Conservation (phyloP, 2,329 filamentous ascomycete species). For the Aspergillus aculeatus region DNA sequence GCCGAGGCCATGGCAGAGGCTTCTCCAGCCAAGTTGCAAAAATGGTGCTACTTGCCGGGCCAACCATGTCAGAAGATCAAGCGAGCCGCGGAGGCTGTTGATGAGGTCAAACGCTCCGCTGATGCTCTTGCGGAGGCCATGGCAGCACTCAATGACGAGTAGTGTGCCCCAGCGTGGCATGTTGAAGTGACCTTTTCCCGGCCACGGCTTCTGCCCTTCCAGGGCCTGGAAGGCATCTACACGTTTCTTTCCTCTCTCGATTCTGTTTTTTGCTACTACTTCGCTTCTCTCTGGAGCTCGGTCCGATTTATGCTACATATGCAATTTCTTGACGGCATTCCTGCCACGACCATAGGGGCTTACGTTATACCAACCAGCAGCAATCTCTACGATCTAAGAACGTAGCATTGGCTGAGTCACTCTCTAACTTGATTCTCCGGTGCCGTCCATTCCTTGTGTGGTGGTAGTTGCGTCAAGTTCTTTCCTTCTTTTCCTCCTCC, state of each 20-base stretch:
- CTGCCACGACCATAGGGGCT: not conserved
- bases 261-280: not conserved
- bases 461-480: not conserved
- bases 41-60: constrained; percentile 36
- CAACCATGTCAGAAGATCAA: constrained; percentile 57
- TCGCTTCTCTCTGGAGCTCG: not conserved
- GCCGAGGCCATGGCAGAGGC: constrained; percentile 31
- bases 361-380: not conserved
- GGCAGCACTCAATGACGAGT: constrained; percentile 28
- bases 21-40: constrained; percentile 24
- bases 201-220: not conserved
- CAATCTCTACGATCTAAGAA: not conserved
- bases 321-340: not conserved
- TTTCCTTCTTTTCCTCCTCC: not conserved
- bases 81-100: constrained; percentile 65
- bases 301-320: not conserved
- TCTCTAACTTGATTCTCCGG: not conserved
- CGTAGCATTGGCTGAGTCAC: not conserved
- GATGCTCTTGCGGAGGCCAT: constrained; percentile 34
- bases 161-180: not conserved
- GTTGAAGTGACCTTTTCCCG: not conserved
- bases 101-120: constrained; percentile 44
- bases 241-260: not conserved
- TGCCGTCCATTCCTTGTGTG: not conserved
- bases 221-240: not conserved